Evolutionary conservation across 164 flowering plant genomes (phyloP).

Genomic region (Nymphaea thermarum): DNA sequence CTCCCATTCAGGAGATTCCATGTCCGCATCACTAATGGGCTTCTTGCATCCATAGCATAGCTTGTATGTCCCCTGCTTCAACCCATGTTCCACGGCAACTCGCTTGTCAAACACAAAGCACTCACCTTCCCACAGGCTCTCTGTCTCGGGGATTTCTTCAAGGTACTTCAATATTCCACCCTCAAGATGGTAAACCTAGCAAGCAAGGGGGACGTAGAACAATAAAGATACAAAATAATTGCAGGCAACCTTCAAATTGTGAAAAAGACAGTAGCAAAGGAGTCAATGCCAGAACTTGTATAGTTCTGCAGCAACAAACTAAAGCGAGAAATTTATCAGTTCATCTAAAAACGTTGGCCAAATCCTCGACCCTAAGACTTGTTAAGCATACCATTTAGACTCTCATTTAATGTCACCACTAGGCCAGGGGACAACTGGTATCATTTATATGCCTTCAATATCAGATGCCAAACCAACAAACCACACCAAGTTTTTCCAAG

Average conservation of each 20-base stretch:
- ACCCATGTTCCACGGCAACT: conserved; percentile 86
- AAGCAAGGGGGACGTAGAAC: neutral
- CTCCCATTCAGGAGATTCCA: conserved; percentile 80
- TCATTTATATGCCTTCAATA: too few species aligned
- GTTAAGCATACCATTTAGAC: too few species aligned
- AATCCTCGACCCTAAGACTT: too few species aligned
- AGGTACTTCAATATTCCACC: conserved; percentile 91
- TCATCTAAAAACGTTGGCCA: too few species aligned
- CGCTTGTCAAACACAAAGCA: conserved; percentile 97
- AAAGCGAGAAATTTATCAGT: too few species aligned
- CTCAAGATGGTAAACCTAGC: conserved; percentile 84
- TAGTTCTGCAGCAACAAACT: too few species aligned
- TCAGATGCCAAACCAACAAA: too few species aligned
- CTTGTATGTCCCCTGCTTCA: conserved; percentile 67
- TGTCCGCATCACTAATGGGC: conserved; percentile 80
- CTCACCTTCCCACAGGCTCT: conserved; percentile 94
- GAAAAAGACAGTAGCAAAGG: too few species aligned
- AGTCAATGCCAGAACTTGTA: too few species aligned
- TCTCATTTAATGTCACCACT: too few species aligned
- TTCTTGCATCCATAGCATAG: conserved; percentile 97
- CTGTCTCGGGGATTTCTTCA: conserved; percentile 64
- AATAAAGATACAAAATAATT: neutral
- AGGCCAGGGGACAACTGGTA: too few species aligned
- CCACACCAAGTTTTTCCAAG: too few species aligned
- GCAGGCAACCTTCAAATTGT: neutral